Evolutionary conservation across 1,284 basidiomycete species (phyloP).

Genomic region (Singerocomus inundabilis): DNA sequence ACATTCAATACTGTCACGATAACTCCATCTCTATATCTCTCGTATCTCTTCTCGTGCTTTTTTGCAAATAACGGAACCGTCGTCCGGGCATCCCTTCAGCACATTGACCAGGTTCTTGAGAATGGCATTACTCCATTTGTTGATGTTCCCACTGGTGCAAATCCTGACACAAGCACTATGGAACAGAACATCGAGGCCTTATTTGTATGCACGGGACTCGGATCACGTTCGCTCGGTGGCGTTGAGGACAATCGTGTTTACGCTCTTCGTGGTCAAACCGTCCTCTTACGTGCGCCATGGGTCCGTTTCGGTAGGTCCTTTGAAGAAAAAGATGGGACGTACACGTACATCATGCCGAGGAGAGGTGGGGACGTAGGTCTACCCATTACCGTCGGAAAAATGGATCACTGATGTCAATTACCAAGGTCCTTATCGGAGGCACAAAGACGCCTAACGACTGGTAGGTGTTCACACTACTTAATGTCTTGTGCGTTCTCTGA

Average conservation of each 20-base stretch:
- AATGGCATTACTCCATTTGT: constrained; percentile 41
- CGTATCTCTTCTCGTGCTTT: constrained; percentile 6
- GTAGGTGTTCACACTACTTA: constrained; percentile 32
- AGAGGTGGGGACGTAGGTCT: constrained; percentile 57
- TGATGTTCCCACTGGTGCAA: neutral
- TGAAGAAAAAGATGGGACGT: constrained; percentile 43
- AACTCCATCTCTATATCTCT: constrained; percentile 56
- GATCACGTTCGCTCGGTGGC: constrained; percentile 70
- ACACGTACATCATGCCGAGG: constrained; percentile 73
- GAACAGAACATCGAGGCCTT: neutral
- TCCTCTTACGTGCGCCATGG: constrained; percentile 73
- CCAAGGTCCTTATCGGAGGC: constrained; percentile 64
- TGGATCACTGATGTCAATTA: neutral
- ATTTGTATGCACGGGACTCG: constrained; percentile 53
- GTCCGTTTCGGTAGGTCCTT: constrained; percentile 58
- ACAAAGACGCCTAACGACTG: constrained; percentile 61
- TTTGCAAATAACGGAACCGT: constrained; percentile 26
- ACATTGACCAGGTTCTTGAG: constrained; percentile 62
- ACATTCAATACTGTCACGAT: constrained; percentile 66
- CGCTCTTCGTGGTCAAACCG: constrained; percentile 84
- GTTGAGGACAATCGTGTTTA: constrained; percentile 71
- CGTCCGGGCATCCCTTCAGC: constrained; percentile 55
- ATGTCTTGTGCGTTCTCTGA: neutral
- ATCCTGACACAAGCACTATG: neutral
- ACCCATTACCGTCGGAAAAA: neutral